Base-by-base conservation (phyloP, 768 basidiomycete genomes). In the Hydnum rufescens region DNA sequence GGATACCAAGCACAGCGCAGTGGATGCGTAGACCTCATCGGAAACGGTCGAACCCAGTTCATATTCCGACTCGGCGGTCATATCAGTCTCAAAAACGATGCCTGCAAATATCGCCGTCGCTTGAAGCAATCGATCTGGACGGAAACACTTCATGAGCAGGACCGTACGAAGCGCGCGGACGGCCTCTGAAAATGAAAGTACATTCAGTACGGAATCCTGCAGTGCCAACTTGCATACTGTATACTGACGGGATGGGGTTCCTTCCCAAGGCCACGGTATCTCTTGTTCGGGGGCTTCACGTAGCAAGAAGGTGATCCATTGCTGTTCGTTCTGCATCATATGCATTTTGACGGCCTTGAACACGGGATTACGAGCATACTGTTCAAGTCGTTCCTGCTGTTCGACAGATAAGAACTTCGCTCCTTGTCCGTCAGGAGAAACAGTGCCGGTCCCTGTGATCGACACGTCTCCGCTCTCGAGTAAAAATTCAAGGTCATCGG, bases 81-180 rank as follows among this genome's bases (percentile, higher is more conserved):
- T 69, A 58, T 93, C 87, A 4, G 75, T 72, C 52, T 77, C 73
- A 68, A 99, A 95, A 8, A 85, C 80, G 6, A 70, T 67, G 39
- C 73, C 71, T 28, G 85, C 82, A 57, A 95, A 85, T 19, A 73
- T 59, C 3, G 80, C 76, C 2, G 83, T 80, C 1, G 87, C 80
- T 63, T 88, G 88, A 44, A 90, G 67, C 8, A 96, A 71, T 49
- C 90, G 80, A 65, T 97, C 93, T 4, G 93, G 90, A 47, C 93
- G 77, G 64, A 99, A 72, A 64, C 82, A 93, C 65, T 90, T 90
- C 64, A 93, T 74, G 54, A 95, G 66, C 25, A 89, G 68, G 53
- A 89, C 71, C 22, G 75, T 69, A 22, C 87, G 79, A 55, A 87
- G 76, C 13, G 82, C 80, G 57, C 81, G 76, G 39, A 80, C 67